Evolutionary conservation across 1,284 basidiomycete species (phyloP).

Genomic region (Leccinum pallidistipes): DNA sequence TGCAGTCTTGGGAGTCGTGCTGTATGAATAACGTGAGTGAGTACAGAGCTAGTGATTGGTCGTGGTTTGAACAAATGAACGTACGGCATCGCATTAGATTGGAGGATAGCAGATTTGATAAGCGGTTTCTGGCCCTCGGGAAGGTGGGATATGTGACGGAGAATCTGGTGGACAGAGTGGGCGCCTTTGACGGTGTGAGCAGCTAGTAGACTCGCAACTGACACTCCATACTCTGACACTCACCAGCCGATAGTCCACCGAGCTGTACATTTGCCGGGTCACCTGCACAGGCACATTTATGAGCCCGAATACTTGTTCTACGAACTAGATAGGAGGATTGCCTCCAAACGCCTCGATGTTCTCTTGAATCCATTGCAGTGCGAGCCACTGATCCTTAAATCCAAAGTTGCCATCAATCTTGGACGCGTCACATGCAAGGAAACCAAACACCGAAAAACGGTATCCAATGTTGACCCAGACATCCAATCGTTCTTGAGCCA

Average conservation of each 20-base stretch:
- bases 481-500: slow-evolving; percentile 61
- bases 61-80: slow-evolving; percentile 20
- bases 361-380: slow-evolving; percentile 28
- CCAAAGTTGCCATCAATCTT: slow-evolving; percentile 69
- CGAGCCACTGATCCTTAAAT: slow-evolving; percentile 63
- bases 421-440: slow-evolving; percentile 63
- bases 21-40: slow-evolving; percentile 13
- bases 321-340: slow-evolving; percentile 44
- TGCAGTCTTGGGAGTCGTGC: slow-evolving; percentile 54
- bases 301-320: slow-evolving; percentile 40
- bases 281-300: slow-evolving; percentile 51
- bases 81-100: slow-evolving; percentile 74
- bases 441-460: slow-evolving; percentile 72
- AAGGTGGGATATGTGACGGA: slow-evolving; percentile 69
- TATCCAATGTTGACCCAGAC: slow-evolving; percentile 75
- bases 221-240: slow-evolving; percentile 3
- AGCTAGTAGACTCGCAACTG: background rate
- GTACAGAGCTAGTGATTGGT: background rate
- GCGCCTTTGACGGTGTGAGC: slow-evolving; percentile 45
- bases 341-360: slow-evolving; percentile 33
- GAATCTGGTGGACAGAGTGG: slow-evolving; percentile 72
- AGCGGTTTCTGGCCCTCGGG: slow-evolving; percentile 57
- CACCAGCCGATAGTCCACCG: slow-evolving; percentile 69
- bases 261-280: slow-evolving; percentile 60
- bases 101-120: slow-evolving; percentile 63